Evolutionary conservation across 140 eudicot genomes (phyloP).

Genomic region (Anethum foeniculum): DNA sequence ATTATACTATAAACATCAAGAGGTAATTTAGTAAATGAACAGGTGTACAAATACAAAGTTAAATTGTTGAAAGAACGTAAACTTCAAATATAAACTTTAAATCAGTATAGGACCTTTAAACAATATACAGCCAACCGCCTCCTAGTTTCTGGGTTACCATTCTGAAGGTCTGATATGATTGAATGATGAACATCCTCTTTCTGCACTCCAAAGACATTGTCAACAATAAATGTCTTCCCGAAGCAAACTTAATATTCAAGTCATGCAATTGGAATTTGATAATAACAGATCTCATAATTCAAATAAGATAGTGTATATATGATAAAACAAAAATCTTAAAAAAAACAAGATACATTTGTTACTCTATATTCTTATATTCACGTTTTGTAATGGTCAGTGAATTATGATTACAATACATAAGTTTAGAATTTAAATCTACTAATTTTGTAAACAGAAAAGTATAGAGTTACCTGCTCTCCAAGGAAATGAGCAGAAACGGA

Average conservation of each 20-base stretch:
- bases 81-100: neutral
- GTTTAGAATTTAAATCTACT: neutral
- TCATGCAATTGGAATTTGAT: neutral
- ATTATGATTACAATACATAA: neutral
- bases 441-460: conserved; percentile 9
- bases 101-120: conserved; percentile 59
- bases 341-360: neutral
- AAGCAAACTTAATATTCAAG: neutral
- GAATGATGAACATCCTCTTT: conserved; percentile 99
- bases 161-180: conserved; percentile 95
- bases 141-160: conserved; percentile 95
- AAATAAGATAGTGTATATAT: neutral
- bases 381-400: neutral
- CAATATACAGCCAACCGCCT: conserved; percentile 97
- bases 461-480: conserved; percentile 65
- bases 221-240: conserved; percentile 8
- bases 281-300: neutral
- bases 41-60: neutral
- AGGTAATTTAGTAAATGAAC: neutral
- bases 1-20: neutral
- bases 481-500: conserved; percentile 98
- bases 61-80: neutral
- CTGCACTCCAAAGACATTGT: conserved; percentile 40
- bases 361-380: neutral
- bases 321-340: neutral